Evolutionary conservation across 2,329 filamentous ascomycete genomes (phyloP), one percentile per base, ranked within the genome.

Genomic region (Exophiala aquamarina): DNA sequence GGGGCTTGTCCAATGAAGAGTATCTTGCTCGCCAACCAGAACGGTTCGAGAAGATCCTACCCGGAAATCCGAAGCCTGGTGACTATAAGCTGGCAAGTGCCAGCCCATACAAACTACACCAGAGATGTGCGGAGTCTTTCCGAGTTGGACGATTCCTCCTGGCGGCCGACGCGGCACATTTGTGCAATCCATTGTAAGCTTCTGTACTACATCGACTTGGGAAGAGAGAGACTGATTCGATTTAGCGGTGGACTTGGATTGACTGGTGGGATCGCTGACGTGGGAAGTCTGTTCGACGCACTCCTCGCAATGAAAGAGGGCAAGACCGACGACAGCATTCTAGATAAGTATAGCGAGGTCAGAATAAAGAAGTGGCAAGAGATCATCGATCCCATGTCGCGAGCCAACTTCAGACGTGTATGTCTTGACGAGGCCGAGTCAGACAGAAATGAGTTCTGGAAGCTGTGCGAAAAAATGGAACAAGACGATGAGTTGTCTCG

Each of bases 221-320:
- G 13, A 4, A 10, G n/a, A 14, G 15, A 21, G 7, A 18, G 7
- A 31, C 47, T 45, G 37, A 50, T 21, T 18, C 15, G 37, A 17
- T 35, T 7, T 13, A 54, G 51, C 63, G 82, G 82, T 37, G 82
- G 82, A 0, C 67, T 84, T 13, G 82, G 82, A 1, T 75, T 84
- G 41, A 84, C 79, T 0, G 80, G 81, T 4, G 82, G 81, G 0
- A 79, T 85, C 44, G 78, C 80, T 11, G 82, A 84, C 54, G 74
- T 82, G 2, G 81, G 78, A 11, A 79, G 79, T 1, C 69, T 85
- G 4, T 80, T 73, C 50, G 80, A 85, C 57, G 82, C 79, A 55
- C 69, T 84, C 9, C 59, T 65, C n/a, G 71, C 70, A 1, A 68
- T 73, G 20, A 63, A 70, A 43, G 59, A 65, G 2, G 66, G 64